These are phyloP conservation scores for Tricholoma furcatifolium DNA, from an alignment of 768 basidiomycete species.

Conservation along the genomic window DNA sequence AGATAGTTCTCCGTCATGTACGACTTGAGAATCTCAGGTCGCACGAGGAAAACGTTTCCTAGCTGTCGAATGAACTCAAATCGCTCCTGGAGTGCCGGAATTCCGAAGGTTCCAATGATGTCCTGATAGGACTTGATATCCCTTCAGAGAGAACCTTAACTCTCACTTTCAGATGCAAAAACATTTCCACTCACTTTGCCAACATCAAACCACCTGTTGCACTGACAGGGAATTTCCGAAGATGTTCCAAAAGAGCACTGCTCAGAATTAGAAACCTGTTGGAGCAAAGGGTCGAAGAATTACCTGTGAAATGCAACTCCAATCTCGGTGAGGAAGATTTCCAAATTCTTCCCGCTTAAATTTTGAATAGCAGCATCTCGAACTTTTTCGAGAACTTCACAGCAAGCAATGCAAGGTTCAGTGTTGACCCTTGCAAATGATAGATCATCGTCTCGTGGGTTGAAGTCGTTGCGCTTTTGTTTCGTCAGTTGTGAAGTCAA, in stretches of 20 bases:
- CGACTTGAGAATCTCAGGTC: constrained; percentile 90
- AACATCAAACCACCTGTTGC: constrained; percentile 97
- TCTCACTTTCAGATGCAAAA: not conserved
- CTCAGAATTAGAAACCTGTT: constrained; percentile 1
- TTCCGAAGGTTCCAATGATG: constrained; percentile 74
- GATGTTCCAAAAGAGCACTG: constrained; percentile 89
- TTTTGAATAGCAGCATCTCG: constrained; percentile 72
- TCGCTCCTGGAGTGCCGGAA: constrained; percentile 85
- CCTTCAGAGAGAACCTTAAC: constrained; percentile 38
- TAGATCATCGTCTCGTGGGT: constrained; percentile 92
- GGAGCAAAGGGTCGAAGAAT: constrained; percentile 6
- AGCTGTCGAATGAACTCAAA: constrained; percentile 98
- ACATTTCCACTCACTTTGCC: constrained; percentile 69
- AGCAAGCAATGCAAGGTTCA: constrained; percentile 85
- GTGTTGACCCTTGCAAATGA: constrained; percentile 95
- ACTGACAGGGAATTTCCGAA: constrained; percentile 95
- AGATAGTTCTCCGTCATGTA: constrained; percentile 95
- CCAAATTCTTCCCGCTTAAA: constrained; percentile 90
- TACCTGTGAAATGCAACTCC: constrained; percentile 93
- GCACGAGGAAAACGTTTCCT: constrained; percentile 95
- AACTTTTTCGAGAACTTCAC: constrained; percentile 81
- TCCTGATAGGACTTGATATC: constrained; percentile 98
- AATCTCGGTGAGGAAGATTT: constrained; percentile 89
- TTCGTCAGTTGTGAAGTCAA: constrained; percentile 75
- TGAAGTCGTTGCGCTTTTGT: constrained; percentile 96